Base-by-base conservation (phyloP, 179 eudicot genomes). In the Heliamphora pulchella region DNA sequence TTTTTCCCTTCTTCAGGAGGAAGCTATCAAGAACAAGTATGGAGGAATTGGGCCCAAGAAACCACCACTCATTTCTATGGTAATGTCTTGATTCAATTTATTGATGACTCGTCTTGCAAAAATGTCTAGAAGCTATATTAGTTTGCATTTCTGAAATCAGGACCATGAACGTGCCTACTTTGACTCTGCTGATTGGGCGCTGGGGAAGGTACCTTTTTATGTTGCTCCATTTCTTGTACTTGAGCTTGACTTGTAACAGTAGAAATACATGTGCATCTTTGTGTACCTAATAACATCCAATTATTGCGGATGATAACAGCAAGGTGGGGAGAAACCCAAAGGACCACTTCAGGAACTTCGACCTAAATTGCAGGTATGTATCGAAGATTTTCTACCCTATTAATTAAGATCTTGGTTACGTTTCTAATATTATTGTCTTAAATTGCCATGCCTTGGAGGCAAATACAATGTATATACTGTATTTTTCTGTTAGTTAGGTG, bases 161-260 rank as follows among this genome's bases (percentile, higher is more conserved):
- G 98, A 95, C 86, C 94, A 91, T 82, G 97, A 95, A 82, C 92
- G 98, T 73, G 98, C 98, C 44, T 95, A 89, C 85, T 95, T 95
- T 78, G 97, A 95, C 87, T 94, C 97, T 66, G 98, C 97, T 81
- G 98, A 95, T 85, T 93, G 97, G 98, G 98, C 97, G 84, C 79
- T 94, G 75, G 96, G 98, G 80, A 94, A 94, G 98, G 97, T 94
- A 85, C 1, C 14, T 79, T 53, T 63, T 43, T 71, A 20, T 66
- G 48, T 67, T 13, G 78, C 54, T 44, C 68, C 10, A 43, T 54
- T 48, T 41, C 72, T 13, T 55, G 61, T 81, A 47, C 65, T 13
- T 62, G 47, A 48, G 51, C 14, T 41, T 18, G 54, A 74, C 44
- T 76, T 80, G 74, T 71, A 43, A 72, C 17, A 62, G 8, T 69